These are phyloP conservation scores for Fusarium mangiferae DNA, from an alignment of 2,329 filamentous ascomycete genomes.

Conservation along the genomic window DNA sequence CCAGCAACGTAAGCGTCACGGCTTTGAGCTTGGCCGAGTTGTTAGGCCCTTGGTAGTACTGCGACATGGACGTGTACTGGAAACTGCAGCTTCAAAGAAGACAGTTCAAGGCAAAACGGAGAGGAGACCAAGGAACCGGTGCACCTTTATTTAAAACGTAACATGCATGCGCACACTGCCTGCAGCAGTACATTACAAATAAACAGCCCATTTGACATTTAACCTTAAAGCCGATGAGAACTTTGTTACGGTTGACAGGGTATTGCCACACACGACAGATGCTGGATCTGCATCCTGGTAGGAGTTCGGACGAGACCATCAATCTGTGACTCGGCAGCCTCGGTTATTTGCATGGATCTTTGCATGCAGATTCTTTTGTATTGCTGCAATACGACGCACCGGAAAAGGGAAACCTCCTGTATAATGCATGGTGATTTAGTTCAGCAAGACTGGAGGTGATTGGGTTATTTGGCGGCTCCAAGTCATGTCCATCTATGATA, in stretches of 20 bases:
- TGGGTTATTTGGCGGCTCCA: background rate
- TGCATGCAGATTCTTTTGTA: background rate
- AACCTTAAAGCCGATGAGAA: background rate
- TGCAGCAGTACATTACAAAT: background rate
- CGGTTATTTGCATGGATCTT: background rate
- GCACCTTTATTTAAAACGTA: background rate
- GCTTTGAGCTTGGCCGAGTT: constrained; percentile 4
- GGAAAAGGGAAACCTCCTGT: background rate
- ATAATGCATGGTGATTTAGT: background rate
- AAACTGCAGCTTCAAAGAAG: background rate
- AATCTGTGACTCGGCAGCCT: background rate
- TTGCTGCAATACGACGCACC: background rate
- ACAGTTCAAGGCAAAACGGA: background rate
- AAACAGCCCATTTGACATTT: background rate
- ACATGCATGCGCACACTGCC: background rate
- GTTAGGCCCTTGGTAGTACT: background rate
- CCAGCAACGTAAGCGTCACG: background rate
- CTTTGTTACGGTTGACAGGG: background rate
- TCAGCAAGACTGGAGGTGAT: background rate
- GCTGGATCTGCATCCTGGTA: background rate
- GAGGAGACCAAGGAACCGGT: too few species aligned
- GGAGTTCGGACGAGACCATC: background rate
- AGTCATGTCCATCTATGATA: too few species aligned
- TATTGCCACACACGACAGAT: background rate
- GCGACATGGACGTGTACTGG: background rate